These are phyloP conservation scores for Fagopyrum esculentum DNA, from an alignment of 148 eudicot genomes.

Conservation along the genomic window DNA sequence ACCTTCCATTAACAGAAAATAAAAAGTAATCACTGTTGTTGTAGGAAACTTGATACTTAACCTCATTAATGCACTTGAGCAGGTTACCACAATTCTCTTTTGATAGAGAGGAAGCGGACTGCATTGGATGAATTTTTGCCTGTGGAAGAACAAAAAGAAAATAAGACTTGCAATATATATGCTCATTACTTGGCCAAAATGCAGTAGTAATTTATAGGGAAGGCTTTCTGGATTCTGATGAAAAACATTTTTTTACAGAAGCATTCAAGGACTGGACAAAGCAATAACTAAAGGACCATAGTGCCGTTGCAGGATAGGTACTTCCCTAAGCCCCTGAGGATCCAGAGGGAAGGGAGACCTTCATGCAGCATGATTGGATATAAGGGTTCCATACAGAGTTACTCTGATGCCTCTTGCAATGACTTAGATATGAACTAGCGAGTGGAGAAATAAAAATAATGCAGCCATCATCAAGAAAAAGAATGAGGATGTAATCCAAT, in stretches of 20 bases:
- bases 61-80: slow-evolving; percentile 83
- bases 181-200: neutral
- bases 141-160: slow-evolving; percentile 22
- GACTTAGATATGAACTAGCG: too few species aligned
- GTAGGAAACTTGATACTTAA: slow-evolving; percentile 16
- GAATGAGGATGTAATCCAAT: too few species aligned
- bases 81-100: slow-evolving; percentile 53
- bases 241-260: neutral
- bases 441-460: too few species aligned
- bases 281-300: neutral
- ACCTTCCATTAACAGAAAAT: slow-evolving; percentile 22
- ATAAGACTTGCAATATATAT: slow-evolving; percentile 1
- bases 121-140: slow-evolving; percentile 89
- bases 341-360: neutral
- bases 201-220: neutral
- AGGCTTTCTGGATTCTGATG: neutral
- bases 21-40: neutral
- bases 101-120: slow-evolving; percentile 53
- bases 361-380: neutral
- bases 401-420: neutral
- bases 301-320: neutral
- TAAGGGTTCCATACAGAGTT: neutral
- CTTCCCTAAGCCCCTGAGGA: neutral
- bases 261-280: neutral
- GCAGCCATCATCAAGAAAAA: too few species aligned